Percentiles rank a stretch among this genome's conserved stretches.
Conservation (phyloP, 2,329 filamentous ascomycete genomes). For the Colletotrichum plurivorum region DNA sequence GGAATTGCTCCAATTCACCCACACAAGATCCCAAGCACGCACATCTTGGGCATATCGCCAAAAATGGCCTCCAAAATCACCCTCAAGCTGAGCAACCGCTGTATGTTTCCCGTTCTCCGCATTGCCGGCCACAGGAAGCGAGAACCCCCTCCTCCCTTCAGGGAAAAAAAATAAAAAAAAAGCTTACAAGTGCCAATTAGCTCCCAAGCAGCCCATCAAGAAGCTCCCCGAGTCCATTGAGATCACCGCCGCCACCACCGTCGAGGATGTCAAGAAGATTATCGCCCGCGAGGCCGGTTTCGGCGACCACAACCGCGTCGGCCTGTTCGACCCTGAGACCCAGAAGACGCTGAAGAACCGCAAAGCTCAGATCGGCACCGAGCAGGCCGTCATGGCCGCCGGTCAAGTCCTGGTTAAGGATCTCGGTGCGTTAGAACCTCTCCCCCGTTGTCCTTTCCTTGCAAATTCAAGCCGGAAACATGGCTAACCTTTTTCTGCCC, state of each 20-base stretch:
- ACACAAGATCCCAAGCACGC: constrained; percentile 10
- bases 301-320: constrained; percentile 72
- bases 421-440: constrained; percentile 73
- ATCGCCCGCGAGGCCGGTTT: constrained; percentile 67
- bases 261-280: constrained; percentile 71
- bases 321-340: constrained; percentile 71
- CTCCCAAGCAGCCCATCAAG: constrained; percentile 66
- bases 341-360: constrained; percentile 76
- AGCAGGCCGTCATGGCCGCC: constrained; percentile 61
- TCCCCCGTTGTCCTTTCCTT: background rate
- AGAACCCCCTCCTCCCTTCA: too few relatives aligned
- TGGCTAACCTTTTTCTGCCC: constrained; percentile 9
- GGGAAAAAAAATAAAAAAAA: background rate
- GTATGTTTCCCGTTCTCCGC: constrained; percentile 44
- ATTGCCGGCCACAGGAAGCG: background rate
- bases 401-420: constrained; percentile 89
- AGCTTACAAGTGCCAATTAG: constrained; percentile 45
- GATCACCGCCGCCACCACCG: constrained; percentile 64
- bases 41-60: background rate
- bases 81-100: constrained; percentile 60
- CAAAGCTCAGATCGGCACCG: constrained; percentile 65
- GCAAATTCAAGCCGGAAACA: background rate
- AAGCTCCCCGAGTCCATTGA: constrained; percentile 67
- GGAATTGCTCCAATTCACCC: constrained; percentile 3
- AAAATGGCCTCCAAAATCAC: constrained; percentile 52